Evolutionary conservation across 108 stramenopile species (phyloP).

Genomic region (Ochromonas danica): DNA sequence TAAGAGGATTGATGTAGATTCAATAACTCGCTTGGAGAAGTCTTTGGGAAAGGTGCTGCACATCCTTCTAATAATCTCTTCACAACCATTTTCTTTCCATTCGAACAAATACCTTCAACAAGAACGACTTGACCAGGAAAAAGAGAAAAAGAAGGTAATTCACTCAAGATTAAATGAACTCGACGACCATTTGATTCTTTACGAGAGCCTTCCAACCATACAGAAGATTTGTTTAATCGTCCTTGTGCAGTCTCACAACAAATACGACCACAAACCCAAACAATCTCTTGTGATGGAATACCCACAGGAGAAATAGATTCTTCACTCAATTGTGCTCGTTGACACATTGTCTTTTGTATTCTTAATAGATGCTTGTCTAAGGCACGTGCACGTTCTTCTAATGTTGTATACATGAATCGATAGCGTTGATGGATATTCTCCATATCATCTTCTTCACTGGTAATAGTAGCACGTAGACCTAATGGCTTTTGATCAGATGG

Average conservation of each 20-base stretch:
- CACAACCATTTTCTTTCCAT: constrained; percentile 73
- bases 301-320: constrained; percentile 72
- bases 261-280: constrained; percentile 81
- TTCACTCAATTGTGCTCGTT: constrained; percentile 33
- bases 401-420: constrained; percentile 87
- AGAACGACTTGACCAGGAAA: constrained; percentile 97
- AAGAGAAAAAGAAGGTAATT: constrained; percentile 67
- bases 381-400: constrained; percentile 70
- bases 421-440: constrained; percentile 53
- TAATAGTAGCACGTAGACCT: background rate
- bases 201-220: constrained; percentile 83
- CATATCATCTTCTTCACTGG: background rate
- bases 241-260: constrained; percentile 82
- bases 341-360: constrained; percentile 2
- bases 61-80: constrained; percentile 70
- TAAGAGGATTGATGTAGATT: background rate
- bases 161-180: constrained; percentile 68
- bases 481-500: background rate
- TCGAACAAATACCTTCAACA: constrained; percentile 79
- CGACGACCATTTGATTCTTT: constrained; percentile 73
- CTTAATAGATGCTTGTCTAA: constrained; percentile 68
- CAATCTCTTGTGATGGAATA: constrained; percentile 74
- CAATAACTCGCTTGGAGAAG: background rate
- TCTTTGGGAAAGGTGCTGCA: constrained; percentile 44
- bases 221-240: constrained; percentile 74